phyloP scores from a whole-genome alignment of 75 land plant species.

The Adiantum capillusveneris region DNA sequence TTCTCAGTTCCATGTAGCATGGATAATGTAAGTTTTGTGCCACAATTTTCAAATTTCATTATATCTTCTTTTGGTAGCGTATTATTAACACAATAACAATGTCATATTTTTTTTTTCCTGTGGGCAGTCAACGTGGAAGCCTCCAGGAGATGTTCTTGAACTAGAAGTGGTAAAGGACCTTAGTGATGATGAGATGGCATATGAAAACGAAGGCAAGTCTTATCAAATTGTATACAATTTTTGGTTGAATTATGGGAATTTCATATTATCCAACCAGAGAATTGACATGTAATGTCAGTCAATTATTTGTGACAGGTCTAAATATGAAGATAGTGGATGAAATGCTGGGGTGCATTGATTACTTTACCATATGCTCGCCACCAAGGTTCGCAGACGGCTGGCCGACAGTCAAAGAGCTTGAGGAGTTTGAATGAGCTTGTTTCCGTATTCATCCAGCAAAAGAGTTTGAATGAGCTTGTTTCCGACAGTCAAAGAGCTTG shows the following conservation, averaged over 20 bases:
- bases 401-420: not conserved
- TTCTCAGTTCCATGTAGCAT: not conserved
- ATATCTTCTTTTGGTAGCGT: not conserved
- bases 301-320: not conserved
- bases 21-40: not conserved
- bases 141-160: not conserved
- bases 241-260: not conserved
- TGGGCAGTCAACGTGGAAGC: not conserved
- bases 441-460: too few relatives aligned
- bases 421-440: too few relatives aligned
- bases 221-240: too few relatives aligned
- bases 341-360: not conserved
- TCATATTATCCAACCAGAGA: not conserved
- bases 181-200: not conserved
- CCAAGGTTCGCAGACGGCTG: slow-evolving; percentile 5
- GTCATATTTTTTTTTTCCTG: not conserved
- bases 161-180: not conserved
- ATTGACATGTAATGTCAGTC: not conserved
- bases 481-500: too few relatives aligned
- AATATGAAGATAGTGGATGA: not conserved
- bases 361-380: not conserved
- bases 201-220: not conserved
- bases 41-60: too few relatives aligned
- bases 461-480: too few relatives aligned
- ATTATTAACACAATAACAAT: not conserved